Evolutionary conservation across 2,329 filamentous ascomycete genomes (phyloP).

Genomic region (Apiospora phragmitis): DNA sequence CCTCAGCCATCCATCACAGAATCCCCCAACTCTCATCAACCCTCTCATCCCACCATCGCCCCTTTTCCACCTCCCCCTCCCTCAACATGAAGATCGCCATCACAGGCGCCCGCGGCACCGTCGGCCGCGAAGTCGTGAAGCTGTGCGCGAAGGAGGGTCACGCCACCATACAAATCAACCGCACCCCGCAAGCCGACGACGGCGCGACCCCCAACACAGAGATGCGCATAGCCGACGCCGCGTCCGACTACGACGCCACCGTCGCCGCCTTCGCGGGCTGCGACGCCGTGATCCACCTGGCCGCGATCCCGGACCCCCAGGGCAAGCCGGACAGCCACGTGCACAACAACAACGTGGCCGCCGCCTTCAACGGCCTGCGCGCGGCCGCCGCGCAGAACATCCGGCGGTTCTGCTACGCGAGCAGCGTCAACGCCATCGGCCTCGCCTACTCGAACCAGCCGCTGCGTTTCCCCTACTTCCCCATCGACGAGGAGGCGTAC

Average conservation of each 20-base stretch:
- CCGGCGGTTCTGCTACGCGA: slow-evolving; percentile 36
- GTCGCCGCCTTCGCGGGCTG: slow-evolving; percentile 34
- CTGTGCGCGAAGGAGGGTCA: slow-evolving; percentile 32
- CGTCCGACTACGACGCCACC: slow-evolving; percentile 32
- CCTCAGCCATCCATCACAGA: background rate
- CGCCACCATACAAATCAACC: slow-evolving; percentile 35
- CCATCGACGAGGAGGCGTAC: slow-evolving; percentile 35
- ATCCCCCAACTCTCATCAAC: background rate
- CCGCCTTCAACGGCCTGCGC: slow-evolving; percentile 39
- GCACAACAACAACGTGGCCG: slow-evolving; percentile 38
- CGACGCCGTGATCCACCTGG: slow-evolving; percentile 39
- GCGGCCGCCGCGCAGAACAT: slow-evolving; percentile 36
- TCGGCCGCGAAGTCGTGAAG: slow-evolving; percentile 31
- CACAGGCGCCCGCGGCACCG: slow-evolving; percentile 37
- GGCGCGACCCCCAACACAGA: slow-evolving; percentile 30
- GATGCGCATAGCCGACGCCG: slow-evolving; percentile 34
- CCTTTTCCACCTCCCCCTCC: background rate
- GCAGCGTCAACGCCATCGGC: slow-evolving; percentile 38
- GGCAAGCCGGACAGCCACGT: slow-evolving; percentile 32
- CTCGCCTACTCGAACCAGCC: slow-evolving; percentile 37
- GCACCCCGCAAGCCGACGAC: slow-evolving; percentile 29
- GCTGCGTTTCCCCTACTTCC: slow-evolving; percentile 36
- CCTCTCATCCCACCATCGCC: background rate
- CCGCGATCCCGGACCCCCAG: slow-evolving; percentile 36
- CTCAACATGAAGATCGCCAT: slow-evolving; percentile 40